phyloP scores from a whole-genome alignment of 2,329 filamentous ascomycete genomes.

The Fusarium goolgardi region DNA sequence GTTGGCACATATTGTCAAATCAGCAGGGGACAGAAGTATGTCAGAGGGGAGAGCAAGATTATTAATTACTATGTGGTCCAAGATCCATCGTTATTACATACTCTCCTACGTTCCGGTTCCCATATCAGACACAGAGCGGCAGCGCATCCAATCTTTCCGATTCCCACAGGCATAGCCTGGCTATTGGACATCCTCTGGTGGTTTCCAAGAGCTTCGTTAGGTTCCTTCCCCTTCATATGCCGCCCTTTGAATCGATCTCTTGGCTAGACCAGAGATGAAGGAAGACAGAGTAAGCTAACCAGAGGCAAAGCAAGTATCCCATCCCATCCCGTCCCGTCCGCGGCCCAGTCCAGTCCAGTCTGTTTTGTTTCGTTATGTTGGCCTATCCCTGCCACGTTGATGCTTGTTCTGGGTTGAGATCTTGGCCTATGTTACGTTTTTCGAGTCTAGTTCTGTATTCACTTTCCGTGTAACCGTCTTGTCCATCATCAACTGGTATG shows the following conservation, averaged over 20 bases:
- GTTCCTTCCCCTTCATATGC: slow-evolving; percentile 8
- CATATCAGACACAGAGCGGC: neutral
- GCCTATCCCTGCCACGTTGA: slow-evolving; percentile 29
- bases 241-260: slow-evolving; percentile 26
- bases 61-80: neutral
- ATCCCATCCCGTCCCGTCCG: neutral
- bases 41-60: slow-evolving; percentile 14
- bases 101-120: slow-evolving; percentile 26
- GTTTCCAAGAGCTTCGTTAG: slow-evolving; percentile 11
- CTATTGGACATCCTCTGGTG: neutral
- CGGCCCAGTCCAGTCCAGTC: neutral
- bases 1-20: slow-evolving; percentile 21
- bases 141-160: neutral
- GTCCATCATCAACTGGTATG: slow-evolving; percentile 36
- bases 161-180: slow-evolving; percentile 1
- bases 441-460: slow-evolving; percentile 12
- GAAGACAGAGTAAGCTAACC: slow-evolving; percentile 29
- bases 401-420: slow-evolving; percentile 19
- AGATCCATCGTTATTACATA: slow-evolving; percentile 31
- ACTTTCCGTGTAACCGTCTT: slow-evolving; percentile 27
- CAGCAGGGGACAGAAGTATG: slow-evolving; percentile 21
- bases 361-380: neutral
- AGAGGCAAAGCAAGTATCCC: slow-evolving; percentile 22
- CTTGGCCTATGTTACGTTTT: slow-evolving; percentile 28
- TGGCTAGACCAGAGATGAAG: slow-evolving; percentile 18